Conservation (phyloP, 2,329 filamentous ascomycete species). For the Pseudocercospora crystallina region DNA sequence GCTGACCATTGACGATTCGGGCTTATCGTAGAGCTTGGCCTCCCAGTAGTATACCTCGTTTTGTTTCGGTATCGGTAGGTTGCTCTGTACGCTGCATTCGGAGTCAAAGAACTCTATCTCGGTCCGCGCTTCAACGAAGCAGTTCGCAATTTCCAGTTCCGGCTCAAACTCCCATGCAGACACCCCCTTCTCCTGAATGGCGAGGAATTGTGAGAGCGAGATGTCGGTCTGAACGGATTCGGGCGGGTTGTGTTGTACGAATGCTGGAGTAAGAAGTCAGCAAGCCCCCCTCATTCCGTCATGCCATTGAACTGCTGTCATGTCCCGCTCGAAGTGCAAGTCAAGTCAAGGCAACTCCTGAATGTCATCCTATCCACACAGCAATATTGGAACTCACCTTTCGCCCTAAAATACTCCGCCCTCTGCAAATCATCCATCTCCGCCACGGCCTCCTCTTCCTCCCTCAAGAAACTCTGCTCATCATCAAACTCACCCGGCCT, state of each 20-base stretch:
- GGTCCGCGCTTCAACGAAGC: conserved; percentile 92
- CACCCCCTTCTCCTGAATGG: conserved; percentile 99
- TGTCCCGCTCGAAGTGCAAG: neutral
- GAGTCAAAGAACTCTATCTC: conserved; percentile 99
- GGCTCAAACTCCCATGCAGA: conserved; percentile 99
- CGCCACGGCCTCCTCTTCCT: conserved; percentile 93
- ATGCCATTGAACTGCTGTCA: no score
- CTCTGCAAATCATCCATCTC: conserved; percentile 91
- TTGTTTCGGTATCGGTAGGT: conserved; percentile 94
- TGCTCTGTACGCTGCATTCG: conserved; percentile 95
- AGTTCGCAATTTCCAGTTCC: conserved; percentile 98
- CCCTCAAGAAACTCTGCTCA: conserved; percentile 88
- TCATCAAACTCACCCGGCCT: conserved; percentile 96
- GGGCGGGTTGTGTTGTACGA: conserved; percentile 88
- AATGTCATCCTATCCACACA: neutral
- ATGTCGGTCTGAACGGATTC: conserved; percentile 97
- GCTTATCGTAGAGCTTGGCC: conserved; percentile 96
- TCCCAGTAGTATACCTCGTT: conserved; percentile 99
- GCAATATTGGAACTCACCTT: conserved; percentile 61
- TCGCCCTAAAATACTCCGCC: conserved; percentile 88
- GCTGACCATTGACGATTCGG: conserved; percentile 79
- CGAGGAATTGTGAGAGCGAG: conserved; percentile 92
- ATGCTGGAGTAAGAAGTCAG: conserved; percentile 59
- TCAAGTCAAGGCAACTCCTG: conserved; percentile 25
- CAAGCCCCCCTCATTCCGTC: no score